phyloP scores from a whole-genome alignment of 345 rosid genomes.

The Melastoma malabathricum region DNA sequence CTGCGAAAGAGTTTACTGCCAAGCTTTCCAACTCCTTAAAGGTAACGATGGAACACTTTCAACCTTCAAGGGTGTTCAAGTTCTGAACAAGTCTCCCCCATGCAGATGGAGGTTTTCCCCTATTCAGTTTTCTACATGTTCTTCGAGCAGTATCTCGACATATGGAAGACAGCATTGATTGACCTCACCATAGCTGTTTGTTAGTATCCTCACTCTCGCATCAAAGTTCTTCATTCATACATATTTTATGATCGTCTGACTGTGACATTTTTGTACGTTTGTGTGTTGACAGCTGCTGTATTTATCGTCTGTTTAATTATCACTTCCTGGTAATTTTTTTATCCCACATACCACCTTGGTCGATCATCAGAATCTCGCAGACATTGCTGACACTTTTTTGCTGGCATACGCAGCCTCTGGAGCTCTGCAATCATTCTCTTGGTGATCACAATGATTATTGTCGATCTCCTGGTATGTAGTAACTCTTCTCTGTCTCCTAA shows the following conservation, averaged over 20 bases:
- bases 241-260: not conserved
- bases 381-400: no score
- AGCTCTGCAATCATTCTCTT: constrained; percentile 81
- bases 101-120: constrained; percentile 95
- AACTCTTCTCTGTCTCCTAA: not conserved
- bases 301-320: constrained; percentile 77
- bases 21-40: constrained; percentile 66
- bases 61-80: not conserved
- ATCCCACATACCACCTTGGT: not conserved
- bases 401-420: constrained; percentile 50
- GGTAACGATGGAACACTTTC: constrained; percentile 20
- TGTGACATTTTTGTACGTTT: not conserved
- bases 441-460: constrained; percentile 71
- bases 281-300: constrained; percentile 59
- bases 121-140: constrained; percentile 96
- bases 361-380: no score
- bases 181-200: constrained; percentile 93
- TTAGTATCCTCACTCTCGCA: constrained; percentile 22
- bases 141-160: constrained; percentile 95
- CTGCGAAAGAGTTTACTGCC: constrained; percentile 75
- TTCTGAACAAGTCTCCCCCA: constrained; percentile 1
- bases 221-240: not conserved
- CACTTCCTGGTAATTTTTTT: constrained; percentile 64
- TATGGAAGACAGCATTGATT: constrained; percentile 91
- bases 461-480: constrained; percentile 70